Conservation (phyloP, 768 basidiomycete species). For the Suillus tomentosus region DNA sequence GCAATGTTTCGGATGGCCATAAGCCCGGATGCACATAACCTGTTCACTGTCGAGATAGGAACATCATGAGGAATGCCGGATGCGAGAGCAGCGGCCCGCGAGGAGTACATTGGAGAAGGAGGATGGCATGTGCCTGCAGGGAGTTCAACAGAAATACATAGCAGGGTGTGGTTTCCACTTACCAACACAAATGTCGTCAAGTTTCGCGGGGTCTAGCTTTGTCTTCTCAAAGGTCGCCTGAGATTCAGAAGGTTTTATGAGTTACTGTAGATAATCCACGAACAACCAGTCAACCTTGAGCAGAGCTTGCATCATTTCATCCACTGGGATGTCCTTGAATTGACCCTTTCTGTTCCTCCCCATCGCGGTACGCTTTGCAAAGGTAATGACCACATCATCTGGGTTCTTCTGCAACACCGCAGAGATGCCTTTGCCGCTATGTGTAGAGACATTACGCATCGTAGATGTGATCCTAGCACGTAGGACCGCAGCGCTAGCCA, state of each 20-base stretch:
- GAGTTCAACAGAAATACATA: constrained; percentile 6
- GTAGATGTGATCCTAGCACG: constrained; percentile 16
- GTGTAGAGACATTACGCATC: constrained; percentile 38
- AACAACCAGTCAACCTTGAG: constrained; percentile 58
- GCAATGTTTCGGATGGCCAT: constrained; percentile 93
- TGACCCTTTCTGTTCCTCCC: constrained; percentile 90
- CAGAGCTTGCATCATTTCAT: constrained; percentile 81
- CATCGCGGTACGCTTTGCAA: constrained; percentile 88
- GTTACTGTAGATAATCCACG: not conserved
- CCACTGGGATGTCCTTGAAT: constrained; percentile 84
- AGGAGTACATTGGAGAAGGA: constrained; percentile 79
- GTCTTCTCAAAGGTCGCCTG: constrained; percentile 71
- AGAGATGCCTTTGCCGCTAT: constrained; percentile 41
- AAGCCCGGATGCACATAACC: constrained; percentile 91
- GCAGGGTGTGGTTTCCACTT: constrained; percentile 20
- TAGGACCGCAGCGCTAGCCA: constrained; percentile 11
- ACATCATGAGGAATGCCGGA: constrained; percentile 87
- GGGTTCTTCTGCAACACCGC: constrained; percentile 67
- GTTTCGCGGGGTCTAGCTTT: constrained; percentile 64
- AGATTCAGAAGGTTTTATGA: constrained; percentile 2
- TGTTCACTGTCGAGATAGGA: constrained; percentile 89
- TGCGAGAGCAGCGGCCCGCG: constrained; percentile 83
- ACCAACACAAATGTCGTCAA: constrained; percentile 88
- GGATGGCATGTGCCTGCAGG: constrained; percentile 76
- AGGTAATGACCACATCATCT: constrained; percentile 88